Evolutionary conservation across 768 basidiomycete genomes (phyloP).

Genomic region (Melanogaster broomeanus): DNA sequence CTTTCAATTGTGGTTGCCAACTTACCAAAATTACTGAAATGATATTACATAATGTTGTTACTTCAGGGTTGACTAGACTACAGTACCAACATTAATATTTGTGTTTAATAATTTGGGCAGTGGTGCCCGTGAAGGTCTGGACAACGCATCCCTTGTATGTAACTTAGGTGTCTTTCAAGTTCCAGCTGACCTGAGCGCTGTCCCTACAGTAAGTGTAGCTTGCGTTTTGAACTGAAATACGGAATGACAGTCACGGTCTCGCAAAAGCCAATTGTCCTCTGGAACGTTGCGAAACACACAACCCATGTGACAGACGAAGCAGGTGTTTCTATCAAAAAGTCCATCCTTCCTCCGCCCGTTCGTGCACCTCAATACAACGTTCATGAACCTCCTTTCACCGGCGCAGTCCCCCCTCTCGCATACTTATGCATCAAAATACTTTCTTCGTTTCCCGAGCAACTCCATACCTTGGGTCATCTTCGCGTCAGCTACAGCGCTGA

Average conservation of each 20-base stretch:
- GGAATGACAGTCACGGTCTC: not conserved
- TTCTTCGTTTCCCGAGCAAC: slow-evolving; percentile 44
- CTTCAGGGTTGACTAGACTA: too few species aligned
- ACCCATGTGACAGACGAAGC: slow-evolving; percentile 16
- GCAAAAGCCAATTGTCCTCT: slow-evolving; percentile 10
- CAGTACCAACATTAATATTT: too few species aligned
- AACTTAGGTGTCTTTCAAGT: too few species aligned
- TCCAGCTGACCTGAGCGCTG: too few species aligned
- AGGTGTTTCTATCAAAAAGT: slow-evolving; percentile 15
- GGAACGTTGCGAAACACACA: slow-evolving; percentile 7
- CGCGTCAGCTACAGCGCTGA: slow-evolving; percentile 42
- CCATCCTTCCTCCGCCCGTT: slow-evolving; percentile 8
- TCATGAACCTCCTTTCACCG: not conserved
- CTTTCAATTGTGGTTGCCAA: slow-evolving; percentile 8
- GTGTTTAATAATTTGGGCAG: too few species aligned
- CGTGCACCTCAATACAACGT: not conserved
- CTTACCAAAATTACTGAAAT: not conserved
- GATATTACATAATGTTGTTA: too few species aligned
- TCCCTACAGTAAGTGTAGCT: not conserved
- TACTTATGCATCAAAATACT: slow-evolving; percentile 52
- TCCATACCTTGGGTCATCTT: slow-evolving; percentile 35
- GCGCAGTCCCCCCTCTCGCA: slow-evolving; percentile 50
- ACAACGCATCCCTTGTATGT: too few species aligned
- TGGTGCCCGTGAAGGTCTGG: too few species aligned
- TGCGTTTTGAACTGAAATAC: not conserved